A percentile compares a stretch with the other conserved stretches of the same genome.
Evolutionary conservation across 768 basidiomycete genomes (phyloP).

Genomic region (Russula sp.): DNA sequence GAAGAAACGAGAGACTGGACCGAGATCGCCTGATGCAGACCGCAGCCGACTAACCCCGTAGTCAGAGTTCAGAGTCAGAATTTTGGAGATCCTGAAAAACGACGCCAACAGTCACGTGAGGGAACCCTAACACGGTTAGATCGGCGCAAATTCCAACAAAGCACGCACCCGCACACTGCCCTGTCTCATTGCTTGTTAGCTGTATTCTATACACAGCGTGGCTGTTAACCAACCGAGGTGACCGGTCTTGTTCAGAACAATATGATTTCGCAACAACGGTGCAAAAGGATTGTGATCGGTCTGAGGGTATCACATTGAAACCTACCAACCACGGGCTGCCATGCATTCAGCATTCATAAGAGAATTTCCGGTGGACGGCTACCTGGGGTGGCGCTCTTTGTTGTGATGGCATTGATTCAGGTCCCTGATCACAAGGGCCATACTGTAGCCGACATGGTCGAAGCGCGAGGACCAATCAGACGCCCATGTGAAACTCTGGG

Average conservation of each 20-base stretch:
- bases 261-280: too few species aligned
- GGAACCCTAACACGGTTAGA: background rate
- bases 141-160: background rate
- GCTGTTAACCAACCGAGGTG: too few species aligned
- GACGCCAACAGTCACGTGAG: background rate
- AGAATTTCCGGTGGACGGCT: background rate
- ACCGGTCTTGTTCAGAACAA: too few species aligned
- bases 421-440: constrained; percentile 17
- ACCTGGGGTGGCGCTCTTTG: background rate
- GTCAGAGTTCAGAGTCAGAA: too few species aligned
- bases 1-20: too few species aligned
- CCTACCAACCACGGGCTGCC: background rate
- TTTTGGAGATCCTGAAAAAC: too few species aligned
- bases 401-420: constrained; percentile 5
- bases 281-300: too few species aligned
- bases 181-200: background rate
- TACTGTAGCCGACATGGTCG: constrained; percentile 3
- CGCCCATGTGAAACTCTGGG: constrained; percentile 16
- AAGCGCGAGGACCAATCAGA: constrained; percentile 10
- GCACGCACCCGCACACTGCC: background rate
- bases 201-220: background rate
- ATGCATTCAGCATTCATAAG: background rate
- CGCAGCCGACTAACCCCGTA: too few species aligned
- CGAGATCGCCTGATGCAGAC: too few species aligned
- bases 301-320: background rate